phyloP scores from a whole-genome alignment of 139 green algal species.

The Closterium sp. region DNA sequence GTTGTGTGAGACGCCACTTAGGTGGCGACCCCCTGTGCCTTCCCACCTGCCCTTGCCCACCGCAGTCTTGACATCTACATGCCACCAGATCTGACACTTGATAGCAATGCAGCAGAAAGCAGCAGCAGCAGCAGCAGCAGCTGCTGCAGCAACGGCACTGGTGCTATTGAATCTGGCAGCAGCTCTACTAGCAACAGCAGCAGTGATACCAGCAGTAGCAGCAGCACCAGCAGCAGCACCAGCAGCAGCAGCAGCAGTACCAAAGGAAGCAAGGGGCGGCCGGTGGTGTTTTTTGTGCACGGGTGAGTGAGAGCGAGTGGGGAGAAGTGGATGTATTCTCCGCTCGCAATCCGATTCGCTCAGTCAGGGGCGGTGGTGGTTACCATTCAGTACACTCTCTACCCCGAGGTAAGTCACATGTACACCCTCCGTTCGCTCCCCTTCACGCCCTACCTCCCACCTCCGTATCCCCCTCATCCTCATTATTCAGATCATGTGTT shows the following conservation, averaged over 20 bases:
- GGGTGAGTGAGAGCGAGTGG: slow-evolving; percentile 44
- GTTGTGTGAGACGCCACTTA: no score
- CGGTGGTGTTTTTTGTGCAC: slow-evolving; percentile 23
- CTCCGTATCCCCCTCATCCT: neutral
- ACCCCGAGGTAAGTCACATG: slow-evolving; percentile 17
- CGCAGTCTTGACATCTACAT: neutral
- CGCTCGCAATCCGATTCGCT: slow-evolving; percentile 27
- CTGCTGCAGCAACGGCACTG: no score
- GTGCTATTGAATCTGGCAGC: no score
- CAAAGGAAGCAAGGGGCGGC: neutral
- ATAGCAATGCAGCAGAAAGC: neutral
- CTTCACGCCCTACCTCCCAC: neutral
- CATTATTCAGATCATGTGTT: neutral
- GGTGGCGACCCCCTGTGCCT: neutral
- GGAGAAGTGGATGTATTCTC: slow-evolving; percentile 46
- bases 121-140: no score
- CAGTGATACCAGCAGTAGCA: neutral
- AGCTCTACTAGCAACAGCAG: no score
- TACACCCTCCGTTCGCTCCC: neutral
- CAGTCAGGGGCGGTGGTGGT: slow-evolving; percentile 23
- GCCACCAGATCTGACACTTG: neutral
- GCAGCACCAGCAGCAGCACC: neutral
- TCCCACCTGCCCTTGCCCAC: neutral
- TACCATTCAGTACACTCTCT: slow-evolving; percentile 34
- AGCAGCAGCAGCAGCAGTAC: neutral